These are phyloP conservation scores for Delitschia confertaspora DNA, from an alignment of 495 filamentous ascomycete species.

Conservation along the genomic window DNA sequence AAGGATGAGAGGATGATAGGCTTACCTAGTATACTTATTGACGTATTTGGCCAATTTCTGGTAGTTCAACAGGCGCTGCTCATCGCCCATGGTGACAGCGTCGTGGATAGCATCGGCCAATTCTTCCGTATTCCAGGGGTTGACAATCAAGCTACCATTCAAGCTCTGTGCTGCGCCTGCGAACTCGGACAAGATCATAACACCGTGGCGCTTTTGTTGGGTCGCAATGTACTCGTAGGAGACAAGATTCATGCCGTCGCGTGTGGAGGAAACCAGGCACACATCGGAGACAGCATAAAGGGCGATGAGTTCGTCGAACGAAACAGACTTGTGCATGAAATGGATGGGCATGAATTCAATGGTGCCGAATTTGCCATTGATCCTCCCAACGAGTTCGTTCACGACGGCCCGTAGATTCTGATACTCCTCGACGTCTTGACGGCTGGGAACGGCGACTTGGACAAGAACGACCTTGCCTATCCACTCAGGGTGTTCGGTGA, in stretches of 20 bases:
- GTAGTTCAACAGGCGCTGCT: slow-evolving; percentile 74
- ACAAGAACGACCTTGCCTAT: slow-evolving; percentile 86
- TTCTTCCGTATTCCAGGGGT: slow-evolving; percentile 87
- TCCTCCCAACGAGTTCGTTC: slow-evolving; percentile 81
- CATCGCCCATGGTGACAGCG: slow-evolving; percentile 74
- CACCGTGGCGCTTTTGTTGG: slow-evolving; percentile 72
- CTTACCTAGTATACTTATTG: slow-evolving; percentile 73
- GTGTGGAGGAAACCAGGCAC: slow-evolving; percentile 79
- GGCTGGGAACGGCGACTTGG: slow-evolving; percentile 84
- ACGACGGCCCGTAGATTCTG: slow-evolving; percentile 85
- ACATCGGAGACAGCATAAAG: slow-evolving; percentile 84
- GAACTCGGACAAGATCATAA: slow-evolving; percentile 88
- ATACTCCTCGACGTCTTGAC: slow-evolving; percentile 93
- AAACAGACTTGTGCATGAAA: slow-evolving; percentile 85
- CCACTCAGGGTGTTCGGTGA: slow-evolving; percentile 86
- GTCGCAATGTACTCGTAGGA: slow-evolving; percentile 93
- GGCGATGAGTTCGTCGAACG: slow-evolving; percentile 84
- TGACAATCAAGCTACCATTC: slow-evolving; percentile 77
- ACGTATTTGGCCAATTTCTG: slow-evolving; percentile 75
- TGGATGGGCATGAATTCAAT: slow-evolving; percentile 90
- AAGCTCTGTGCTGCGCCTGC: slow-evolving; percentile 82
- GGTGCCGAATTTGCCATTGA: slow-evolving; percentile 88
- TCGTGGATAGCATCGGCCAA: slow-evolving; percentile 76
- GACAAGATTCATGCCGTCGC: slow-evolving; percentile 97
- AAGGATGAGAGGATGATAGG: not conserved